Evolutionary conservation across 2,329 filamentous ascomycete species (phyloP).

Genomic region (Cyphellophora attinorum): DNA sequence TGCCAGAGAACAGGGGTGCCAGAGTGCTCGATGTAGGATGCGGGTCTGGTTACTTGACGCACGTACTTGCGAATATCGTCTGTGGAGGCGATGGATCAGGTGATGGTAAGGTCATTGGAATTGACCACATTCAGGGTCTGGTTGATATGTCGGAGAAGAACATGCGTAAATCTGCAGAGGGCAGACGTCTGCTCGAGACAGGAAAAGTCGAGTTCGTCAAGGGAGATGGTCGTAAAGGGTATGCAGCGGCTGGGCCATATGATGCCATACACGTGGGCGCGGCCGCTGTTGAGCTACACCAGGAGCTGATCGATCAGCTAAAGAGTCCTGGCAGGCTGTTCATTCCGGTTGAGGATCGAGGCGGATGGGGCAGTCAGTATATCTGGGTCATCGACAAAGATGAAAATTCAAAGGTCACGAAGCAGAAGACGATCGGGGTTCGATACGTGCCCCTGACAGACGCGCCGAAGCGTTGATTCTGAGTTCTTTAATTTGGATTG

Average conservation of each 20-base stretch:
- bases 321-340: slow-evolving; percentile 64
- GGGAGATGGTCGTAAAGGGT: slow-evolving; percentile 65
- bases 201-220: slow-evolving; percentile 63
- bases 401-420: slow-evolving; percentile 43
- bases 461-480: slow-evolving; percentile 34
- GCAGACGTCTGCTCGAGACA: slow-evolving; percentile 48
- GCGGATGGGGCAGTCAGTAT: slow-evolving; percentile 37
- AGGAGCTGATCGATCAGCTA: slow-evolving; percentile 65
- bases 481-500: too few species aligned
- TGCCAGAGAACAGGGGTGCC: slow-evolving; percentile 38
- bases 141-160: slow-evolving; percentile 55
- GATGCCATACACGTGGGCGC: slow-evolving; percentile 96
- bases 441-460: slow-evolving; percentile 57
- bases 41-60: slow-evolving; percentile 76
- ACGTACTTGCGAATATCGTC: slow-evolving; percentile 73
- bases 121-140: slow-evolving; percentile 63
- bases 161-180: slow-evolving; percentile 53
- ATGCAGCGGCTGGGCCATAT: slow-evolving; percentile 54
- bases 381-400: slow-evolving; percentile 57
- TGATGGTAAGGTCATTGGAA: slow-evolving; percentile 51
- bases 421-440: slow-evolving; percentile 51
- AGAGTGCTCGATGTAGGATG: slow-evolving; percentile 65
- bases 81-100: slow-evolving; percentile 26
- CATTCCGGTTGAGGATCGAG: slow-evolving; percentile 48
- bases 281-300: slow-evolving; percentile 64